Evolutionary conservation across 73 alveolate species (phyloP).

Genomic region (Paraurostyla sp.): DNA sequence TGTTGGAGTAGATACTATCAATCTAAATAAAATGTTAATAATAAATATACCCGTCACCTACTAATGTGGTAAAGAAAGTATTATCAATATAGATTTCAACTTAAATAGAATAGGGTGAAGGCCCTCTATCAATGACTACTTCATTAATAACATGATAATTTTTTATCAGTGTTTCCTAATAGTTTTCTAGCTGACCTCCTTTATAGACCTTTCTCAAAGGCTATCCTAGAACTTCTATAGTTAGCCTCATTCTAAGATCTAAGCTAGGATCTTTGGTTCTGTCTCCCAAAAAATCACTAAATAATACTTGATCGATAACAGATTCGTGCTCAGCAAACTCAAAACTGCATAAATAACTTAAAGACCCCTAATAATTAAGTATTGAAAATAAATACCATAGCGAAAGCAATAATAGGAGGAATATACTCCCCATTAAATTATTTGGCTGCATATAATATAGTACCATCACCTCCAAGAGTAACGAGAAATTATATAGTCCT

Average conservation of each 20-base stretch:
- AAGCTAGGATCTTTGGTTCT: not conserved
- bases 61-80: constrained; percentile 74
- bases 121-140: constrained; percentile 64
- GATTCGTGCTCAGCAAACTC: constrained; percentile 26
- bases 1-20: constrained; percentile 97
- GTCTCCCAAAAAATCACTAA: not conserved
- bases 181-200: constrained; percentile 44
- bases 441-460: constrained; percentile 68
- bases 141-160: constrained; percentile 43
- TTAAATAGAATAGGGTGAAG: constrained; percentile 65
- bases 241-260: constrained; percentile 36
- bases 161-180: not conserved
- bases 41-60: constrained; percentile 87
- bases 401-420: constrained; percentile 69
- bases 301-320: constrained; percentile 31
- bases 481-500: constrained; percentile 35
- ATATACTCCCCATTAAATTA: constrained; percentile 39
- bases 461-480: constrained; percentile 80
- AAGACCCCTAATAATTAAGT: constrained; percentile 50
- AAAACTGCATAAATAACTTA: constrained; percentile 63
- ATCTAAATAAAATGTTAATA: constrained; percentile 73
- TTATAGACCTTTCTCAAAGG: constrained; percentile 39
- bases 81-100: constrained; percentile 77
- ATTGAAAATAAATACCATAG: constrained; percentile 29
- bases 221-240: not conserved